Base-by-base conservation (phyloP, 371 early-diverging fungal genomes). In the Phascolomyces articulosus region DNA sequence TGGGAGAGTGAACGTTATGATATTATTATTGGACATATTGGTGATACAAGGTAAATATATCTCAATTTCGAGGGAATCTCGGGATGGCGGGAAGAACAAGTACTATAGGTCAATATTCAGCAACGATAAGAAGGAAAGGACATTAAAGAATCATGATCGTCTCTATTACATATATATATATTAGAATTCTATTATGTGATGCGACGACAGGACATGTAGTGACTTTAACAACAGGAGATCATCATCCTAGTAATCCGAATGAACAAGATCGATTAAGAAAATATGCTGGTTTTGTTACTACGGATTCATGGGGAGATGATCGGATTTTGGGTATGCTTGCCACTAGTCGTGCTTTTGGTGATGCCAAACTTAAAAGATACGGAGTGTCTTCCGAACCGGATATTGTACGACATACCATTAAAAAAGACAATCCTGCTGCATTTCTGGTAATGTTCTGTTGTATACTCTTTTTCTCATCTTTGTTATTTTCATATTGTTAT, bases 251-350 rank as follows among this genome's bases (percentile, higher is more conserved):
- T 20, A 84, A 86, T n/a, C 73, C 79, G 1, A 64, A 72, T 23
- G 89, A 89, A 65, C 67, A 73, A 10, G 86, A 85, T 11, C 72
- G 89, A 26, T 70, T 89, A 34, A 75, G 85, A 34, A 86, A 81
- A 47, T 83, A 83, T 69, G 87, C 87, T 4, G 87, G 87, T 2
- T 89, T 83, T 67, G 77, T 89, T 1, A 89, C 79, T 1, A 84
- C 86, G 1, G 92, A 92, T 70, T 91, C 92, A 3, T 92, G 88
- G 82, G 92, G 92, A 34, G 90, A 91, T 67, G 91, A 91, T 62
- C 80, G 88, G 34, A 86, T 87, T 6, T 72, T 92, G 77, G 91
- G 91, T 1, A 78, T 78, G 62, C 67, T 92, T 38, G 92, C 92
- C 0, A 90, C 86, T 13, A 90, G 91, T 48, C 82, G 92, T 21